phyloP scores from a whole-genome alignment of 1,284 basidiomycete species.

The Puccinia triticina region DNA sequence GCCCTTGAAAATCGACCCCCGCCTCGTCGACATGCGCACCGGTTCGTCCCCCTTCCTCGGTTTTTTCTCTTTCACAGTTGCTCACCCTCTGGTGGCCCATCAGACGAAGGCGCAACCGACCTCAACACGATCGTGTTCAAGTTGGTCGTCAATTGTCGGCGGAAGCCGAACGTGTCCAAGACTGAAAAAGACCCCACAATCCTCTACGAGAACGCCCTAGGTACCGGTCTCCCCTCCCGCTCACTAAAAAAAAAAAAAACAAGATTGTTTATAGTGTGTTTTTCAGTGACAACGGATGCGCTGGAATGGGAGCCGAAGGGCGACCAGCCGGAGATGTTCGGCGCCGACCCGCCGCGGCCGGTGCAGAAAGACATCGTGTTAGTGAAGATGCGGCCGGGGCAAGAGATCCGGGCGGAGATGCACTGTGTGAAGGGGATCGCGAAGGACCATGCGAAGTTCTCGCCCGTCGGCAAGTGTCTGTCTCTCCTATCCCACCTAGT shows the following conservation, averaged over 20 bases:
- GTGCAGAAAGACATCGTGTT: conserved; percentile 85
- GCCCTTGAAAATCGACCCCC: conserved; percentile 84
- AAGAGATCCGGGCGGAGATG: conserved; percentile 76
- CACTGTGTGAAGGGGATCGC: conserved; percentile 95
- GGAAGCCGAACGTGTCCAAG: conserved; percentile 65
- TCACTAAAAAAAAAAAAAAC: background rate
- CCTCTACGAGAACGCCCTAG: conserved; percentile 71
- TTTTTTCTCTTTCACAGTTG: background rate
- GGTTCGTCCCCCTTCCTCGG: conserved; percentile 55
- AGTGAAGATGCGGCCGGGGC: conserved; percentile 88
- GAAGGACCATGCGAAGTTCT: conserved; percentile 95
- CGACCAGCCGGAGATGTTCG: conserved; percentile 69
- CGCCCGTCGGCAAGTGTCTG: conserved; percentile 86
- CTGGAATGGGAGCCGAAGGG: conserved; percentile 83
- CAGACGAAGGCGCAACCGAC: conserved; percentile 73
- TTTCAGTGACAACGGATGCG: conserved; percentile 73
- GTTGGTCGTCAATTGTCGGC: conserved; percentile 73
- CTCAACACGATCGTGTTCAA: conserved; percentile 90
- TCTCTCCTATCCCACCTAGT: background rate
- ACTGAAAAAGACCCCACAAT: conserved; percentile 69
- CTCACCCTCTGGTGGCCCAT: conserved; percentile 1
- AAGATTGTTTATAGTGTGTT: background rate
- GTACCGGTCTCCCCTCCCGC: conserved; percentile 52
- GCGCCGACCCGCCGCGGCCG: conserved; percentile 67
- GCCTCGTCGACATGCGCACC: conserved; percentile 63